Evolutionary conservation across 2,329 filamentous ascomycete species (phyloP), one percentile per base, ranked within the genome.

Genomic region (Microthyrium microscopicum): DNA sequence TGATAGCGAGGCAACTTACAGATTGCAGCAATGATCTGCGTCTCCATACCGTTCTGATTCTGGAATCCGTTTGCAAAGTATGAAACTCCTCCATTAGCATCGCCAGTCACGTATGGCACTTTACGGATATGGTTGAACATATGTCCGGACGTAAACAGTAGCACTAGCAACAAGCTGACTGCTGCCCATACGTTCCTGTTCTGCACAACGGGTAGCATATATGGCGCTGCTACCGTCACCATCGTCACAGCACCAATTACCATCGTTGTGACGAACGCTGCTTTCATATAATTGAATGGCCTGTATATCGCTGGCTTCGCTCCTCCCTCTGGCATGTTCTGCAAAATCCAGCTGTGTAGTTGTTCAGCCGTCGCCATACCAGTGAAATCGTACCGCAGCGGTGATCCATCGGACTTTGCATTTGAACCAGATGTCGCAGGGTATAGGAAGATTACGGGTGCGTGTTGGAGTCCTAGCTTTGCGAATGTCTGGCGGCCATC

Each of bases 81-180:
- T 50, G 60, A 80, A 40, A 98, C 71, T 4, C 84, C 84, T 13
- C 89, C 89, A 35, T 70, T 73, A 24, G 83, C 82, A 51, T 95
- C 75, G 26, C 78, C 80, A 26, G 74, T 67, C 20, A 95, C 83
- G 47, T 98, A 98, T 3, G 89, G 89, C 3, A 91, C 82, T 54
- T 89, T 87, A 46, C 91, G 73, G 50, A 98, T 98, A 51, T 94
- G 85, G 57, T 95, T 98, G 68, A 91, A 98, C 91, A 98, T 98
- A 58, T 95, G 85, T 25, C 89, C 91, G 46, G 80, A 89, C 29
- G 79, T 94, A 60, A 95, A 98, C 37, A 94, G 65, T 26, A 98
- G 69, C 41, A 98, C 85, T 11, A 75, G 66, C 47, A 95, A 84
- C 44, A 98, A 62, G 55, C 80, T 92, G 47, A 91, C 57, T 16